phyloP scores from a whole-genome alignment of 2,329 filamentous ascomycete genomes.

The Penicillium thymicola region DNA sequence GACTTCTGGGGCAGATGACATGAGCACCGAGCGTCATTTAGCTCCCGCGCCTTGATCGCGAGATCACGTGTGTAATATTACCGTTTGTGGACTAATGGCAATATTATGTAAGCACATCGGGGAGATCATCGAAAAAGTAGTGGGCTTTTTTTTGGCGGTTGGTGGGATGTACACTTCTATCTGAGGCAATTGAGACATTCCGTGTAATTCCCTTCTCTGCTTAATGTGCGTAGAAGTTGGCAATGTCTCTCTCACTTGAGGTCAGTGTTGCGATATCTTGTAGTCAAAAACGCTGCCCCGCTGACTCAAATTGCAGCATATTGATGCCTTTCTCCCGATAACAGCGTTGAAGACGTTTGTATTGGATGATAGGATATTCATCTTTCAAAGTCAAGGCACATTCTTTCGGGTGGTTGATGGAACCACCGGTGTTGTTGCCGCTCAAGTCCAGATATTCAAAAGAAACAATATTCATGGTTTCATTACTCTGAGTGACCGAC shows the following conservation, averaged over 20 bases:
- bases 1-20: not conserved
- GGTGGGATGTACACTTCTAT: conserved; percentile 9
- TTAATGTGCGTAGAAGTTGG: conserved; percentile 16
- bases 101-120: conserved; percentile 1
- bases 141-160: conserved; percentile 13
- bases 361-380: conserved; percentile 25
- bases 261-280: conserved; percentile 20
- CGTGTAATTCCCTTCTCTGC: conserved; percentile 4
- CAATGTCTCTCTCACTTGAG: conserved; percentile 32
- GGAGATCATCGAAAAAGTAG: conserved; percentile 7
- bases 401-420: conserved; percentile 36
- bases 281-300: not conserved
- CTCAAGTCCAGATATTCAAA: conserved; percentile 33
- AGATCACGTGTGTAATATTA: conserved; percentile 24
- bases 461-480: conserved; percentile 42
- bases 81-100: conserved; percentile 16
- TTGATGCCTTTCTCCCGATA: conserved; percentile 45
- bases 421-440: conserved; percentile 26
- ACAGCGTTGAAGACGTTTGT: conserved; percentile 38
- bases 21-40: not conserved
- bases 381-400: conserved; percentile 42
- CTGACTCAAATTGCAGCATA: conserved; percentile 34
- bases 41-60: conserved; percentile 7
- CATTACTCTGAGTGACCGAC: conserved; percentile 23
- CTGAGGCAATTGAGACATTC: conserved; percentile 5